phyloP scores from a whole-genome alignment of 345 rosid genomes.

The Murraya paniculata region DNA sequence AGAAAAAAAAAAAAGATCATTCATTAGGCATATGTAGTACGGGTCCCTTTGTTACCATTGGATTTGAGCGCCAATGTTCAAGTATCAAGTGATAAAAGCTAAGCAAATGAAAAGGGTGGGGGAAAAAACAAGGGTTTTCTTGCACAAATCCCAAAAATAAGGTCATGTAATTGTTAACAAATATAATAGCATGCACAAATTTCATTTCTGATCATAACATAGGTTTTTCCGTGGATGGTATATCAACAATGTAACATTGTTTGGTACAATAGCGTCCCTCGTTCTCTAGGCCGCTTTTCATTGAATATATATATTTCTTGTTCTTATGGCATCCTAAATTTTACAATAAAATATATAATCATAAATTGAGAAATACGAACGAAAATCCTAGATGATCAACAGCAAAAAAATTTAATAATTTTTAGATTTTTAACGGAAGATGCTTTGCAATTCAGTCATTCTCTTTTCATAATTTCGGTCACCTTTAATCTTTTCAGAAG shows the following conservation, averaged over 20 bases:
- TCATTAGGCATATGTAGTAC: too few relatives aligned
- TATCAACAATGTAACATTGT: background rate
- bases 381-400: too few relatives aligned
- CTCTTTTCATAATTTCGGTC: too few relatives aligned
- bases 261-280: background rate
- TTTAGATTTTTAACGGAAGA: too few relatives aligned
- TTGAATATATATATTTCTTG: too few relatives aligned
- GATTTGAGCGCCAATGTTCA: background rate
- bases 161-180: background rate
- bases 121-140: background rate
- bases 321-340: background rate
- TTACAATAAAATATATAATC: background rate
- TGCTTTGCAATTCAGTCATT: too few relatives aligned
- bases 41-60: too few relatives aligned
- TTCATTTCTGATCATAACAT: background rate
- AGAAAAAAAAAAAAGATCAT: too few relatives aligned
- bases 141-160: constrained; percentile 3
- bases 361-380: too few relatives aligned
- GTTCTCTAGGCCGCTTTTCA: too few relatives aligned
- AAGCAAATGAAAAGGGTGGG: background rate
- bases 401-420: too few relatives aligned
- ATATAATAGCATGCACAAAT: background rate
- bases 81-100: background rate
- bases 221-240: background rate
- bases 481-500: too few relatives aligned